phyloP scores from a whole-genome alignment of 768 basidiomycete species.

The Mycena rebaudengoi region DNA sequence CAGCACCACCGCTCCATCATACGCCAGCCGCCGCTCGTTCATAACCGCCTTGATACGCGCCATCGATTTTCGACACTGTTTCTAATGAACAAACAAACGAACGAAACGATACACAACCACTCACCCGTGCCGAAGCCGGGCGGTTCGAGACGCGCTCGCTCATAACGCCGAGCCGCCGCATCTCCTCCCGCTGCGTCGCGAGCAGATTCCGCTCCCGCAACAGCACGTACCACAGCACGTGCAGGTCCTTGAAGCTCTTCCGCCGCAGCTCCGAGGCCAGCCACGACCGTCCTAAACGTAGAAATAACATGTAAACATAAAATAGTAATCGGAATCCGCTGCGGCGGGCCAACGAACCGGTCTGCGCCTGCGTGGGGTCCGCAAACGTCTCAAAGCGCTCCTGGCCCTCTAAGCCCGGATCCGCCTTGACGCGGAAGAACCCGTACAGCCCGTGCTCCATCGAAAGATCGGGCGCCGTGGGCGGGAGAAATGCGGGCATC shows the following conservation, averaged over 20 bases:
- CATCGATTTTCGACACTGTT: conserved; percentile 92
- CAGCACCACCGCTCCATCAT: conserved; percentile 70
- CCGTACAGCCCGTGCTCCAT: conserved; percentile 80
- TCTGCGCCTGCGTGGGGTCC: conserved; percentile 5
- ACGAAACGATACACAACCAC: conserved; percentile 23
- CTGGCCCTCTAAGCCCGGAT: conserved; percentile 51
- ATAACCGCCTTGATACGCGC: conserved; percentile 94
- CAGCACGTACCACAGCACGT: conserved; percentile 94
- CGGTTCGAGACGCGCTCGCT: neutral
- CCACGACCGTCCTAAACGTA: conserved; percentile 84
- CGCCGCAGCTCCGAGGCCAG: conserved; percentile 83
- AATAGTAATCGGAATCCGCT: conserved; percentile 40
- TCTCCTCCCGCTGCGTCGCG: conserved; percentile 86
- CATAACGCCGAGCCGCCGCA: conserved; percentile 64
- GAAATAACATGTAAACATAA: conserved; percentile 8
- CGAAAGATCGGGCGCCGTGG: conserved; percentile 9
- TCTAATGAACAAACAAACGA: neutral
- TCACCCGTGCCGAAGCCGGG: conserved; percentile 55
- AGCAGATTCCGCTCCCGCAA: conserved; percentile 90
- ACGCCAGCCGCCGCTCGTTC: conserved; percentile 88
- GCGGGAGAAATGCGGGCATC: conserved; percentile 7
- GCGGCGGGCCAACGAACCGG: neutral
- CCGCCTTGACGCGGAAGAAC: conserved; percentile 73
- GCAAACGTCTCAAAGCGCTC: conserved; percentile 58
- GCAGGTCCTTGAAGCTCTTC: conserved; percentile 93